phyloP scores from a whole-genome alignment of 73 alveolate species.

The Paramecium biaurelia region DNA sequence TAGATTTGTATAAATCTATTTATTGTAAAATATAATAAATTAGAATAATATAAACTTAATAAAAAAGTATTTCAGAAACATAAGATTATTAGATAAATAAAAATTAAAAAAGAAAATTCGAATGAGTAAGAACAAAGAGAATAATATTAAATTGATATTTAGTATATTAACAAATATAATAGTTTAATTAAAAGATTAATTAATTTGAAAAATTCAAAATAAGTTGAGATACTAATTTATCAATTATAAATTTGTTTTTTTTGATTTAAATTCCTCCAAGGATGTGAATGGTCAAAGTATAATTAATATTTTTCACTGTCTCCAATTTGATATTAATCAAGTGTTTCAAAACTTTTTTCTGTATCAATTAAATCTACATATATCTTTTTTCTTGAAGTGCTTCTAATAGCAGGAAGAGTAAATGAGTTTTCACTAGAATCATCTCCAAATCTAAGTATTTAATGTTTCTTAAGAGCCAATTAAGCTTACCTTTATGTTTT shows the following conservation, averaged over 20 bases:
- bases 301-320: background rate
- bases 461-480: background rate
- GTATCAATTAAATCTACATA: background rate
- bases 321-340: background rate
- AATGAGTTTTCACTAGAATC: background rate
- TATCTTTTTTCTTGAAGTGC: background rate
- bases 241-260: background rate
- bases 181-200: background rate
- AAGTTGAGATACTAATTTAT: background rate
- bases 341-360: constrained; percentile 27
- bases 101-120: too few species aligned
- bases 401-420: constrained; percentile 26
- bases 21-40: background rate
- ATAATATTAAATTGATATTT: too few species aligned
- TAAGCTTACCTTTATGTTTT: background rate
- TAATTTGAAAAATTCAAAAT: background rate
- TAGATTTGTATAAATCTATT: too few species aligned
- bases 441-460: background rate
- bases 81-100: background rate
- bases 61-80: background rate
- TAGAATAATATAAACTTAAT: background rate
- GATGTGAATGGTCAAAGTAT: background rate
- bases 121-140: too few species aligned
- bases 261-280: background rate
- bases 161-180: too few species aligned